Base-by-base conservation (phyloP, 78 protist species). In the Trichosphaerium sp. region DNA sequence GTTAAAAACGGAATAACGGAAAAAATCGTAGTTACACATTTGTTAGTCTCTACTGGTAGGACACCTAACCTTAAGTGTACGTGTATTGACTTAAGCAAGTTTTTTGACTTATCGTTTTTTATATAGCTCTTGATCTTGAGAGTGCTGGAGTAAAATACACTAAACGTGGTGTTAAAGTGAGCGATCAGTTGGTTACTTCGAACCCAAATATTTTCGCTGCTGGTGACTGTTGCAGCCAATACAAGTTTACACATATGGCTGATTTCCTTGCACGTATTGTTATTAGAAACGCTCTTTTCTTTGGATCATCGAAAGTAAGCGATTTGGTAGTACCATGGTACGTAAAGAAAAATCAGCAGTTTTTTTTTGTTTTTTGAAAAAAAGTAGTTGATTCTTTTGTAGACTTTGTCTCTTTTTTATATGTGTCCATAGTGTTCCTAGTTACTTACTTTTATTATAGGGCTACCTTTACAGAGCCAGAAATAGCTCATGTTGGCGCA, bases 221-320 rank as follows among this genome's bases (percentile, higher is more conserved):
- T 38, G 88, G 88, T 3, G 88, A 82, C 56, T 55, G 61, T 38
- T 29, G 28, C 7, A 29, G 47, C 6, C 11, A 35, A 15, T 69
- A 26, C 31, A 32, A 75, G 49, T 76, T 82, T 29, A 82, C 88
- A 4, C 88, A 82, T 61, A 32, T 71, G 43, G 4, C 84, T 0
- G 88, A 76, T 40, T 49, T 21, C 37, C 43, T 69, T 73, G 88
- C 88, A 6, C 43, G 82, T 25, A n/a, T 71, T 18, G 88, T 65
- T 26, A 78, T 76, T 41, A 71, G 82, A 14, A 82, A 82, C 47
- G 71, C 80, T 6, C 74, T 82, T 41, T 82, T 82, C 79, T 66
- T 71, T 10, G 88, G 72, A 32, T 0, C 3, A 23, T 57, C 47
- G 25, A 57, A 60, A 55, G 21, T 55, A 6, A 2, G 11, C 26